Evolutionary conservation across 768 basidiomycete genomes (phyloP).

Genomic region (Auricularia sp.): DNA sequence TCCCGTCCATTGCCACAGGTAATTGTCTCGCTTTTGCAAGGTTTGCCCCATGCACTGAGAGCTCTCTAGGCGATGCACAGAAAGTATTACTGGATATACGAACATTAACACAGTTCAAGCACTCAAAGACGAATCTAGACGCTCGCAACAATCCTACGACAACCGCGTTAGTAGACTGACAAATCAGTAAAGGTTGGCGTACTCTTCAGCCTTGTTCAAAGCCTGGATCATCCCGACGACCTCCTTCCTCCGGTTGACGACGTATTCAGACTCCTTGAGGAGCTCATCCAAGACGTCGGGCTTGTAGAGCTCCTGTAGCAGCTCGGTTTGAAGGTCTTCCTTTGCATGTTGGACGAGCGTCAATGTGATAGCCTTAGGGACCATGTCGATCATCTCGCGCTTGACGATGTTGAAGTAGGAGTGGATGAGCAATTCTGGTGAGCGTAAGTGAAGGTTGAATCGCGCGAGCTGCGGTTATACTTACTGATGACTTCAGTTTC

Average conservation of each 20-base stretch:
- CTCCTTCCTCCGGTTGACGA: constrained; percentile 87
- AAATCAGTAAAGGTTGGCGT: constrained; percentile 25
- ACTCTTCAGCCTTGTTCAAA: constrained; percentile 96
- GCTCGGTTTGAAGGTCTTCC: constrained; percentile 87
- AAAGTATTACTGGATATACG: too few relatives aligned
- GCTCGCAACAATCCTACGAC: too few relatives aligned
- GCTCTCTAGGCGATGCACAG: too few relatives aligned
- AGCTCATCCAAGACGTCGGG: constrained; percentile 91
- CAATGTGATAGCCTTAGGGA: constrained; percentile 88
- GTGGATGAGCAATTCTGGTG: constrained; percentile 81
- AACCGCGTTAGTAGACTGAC: too few relatives aligned
- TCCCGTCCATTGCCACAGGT: too few relatives aligned
- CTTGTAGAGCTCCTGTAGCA: constrained; percentile 94
- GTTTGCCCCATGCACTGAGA: too few relatives aligned
- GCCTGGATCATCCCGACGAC: constrained; percentile 88
- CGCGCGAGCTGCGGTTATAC: constrained; percentile 24
- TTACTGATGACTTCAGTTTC: constrained; percentile 99
- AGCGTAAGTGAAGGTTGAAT: background rate
- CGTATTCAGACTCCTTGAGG: constrained; percentile 87
- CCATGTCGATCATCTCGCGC: constrained; percentile 99
- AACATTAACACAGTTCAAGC: too few relatives aligned
- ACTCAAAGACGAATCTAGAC: too few relatives aligned
- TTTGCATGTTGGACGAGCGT: constrained; percentile 90
- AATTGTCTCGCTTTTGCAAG: too few relatives aligned
- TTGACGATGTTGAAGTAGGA: constrained; percentile 99